These are phyloP conservation scores for Trichomonas tenax DNA, from an alignment of 208 protist genomes.

Conservation along the genomic window DNA sequence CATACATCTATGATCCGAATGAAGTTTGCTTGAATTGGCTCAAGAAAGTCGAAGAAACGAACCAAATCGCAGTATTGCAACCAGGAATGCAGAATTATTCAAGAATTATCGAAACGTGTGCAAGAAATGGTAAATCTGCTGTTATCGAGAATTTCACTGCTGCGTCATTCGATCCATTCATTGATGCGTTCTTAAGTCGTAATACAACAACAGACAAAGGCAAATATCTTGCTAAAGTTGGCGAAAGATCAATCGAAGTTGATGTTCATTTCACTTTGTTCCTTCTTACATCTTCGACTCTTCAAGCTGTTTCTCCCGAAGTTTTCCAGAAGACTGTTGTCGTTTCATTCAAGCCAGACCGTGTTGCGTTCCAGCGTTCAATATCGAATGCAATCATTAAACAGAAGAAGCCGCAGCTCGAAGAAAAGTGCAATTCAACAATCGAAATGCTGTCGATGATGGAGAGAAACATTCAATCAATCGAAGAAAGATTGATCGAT, in stretches of 20 bases:
- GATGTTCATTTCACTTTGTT: background rate
- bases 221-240: background rate
- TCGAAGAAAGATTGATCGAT: background rate
- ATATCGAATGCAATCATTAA: background rate
- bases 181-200: background rate
- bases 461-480: background rate
- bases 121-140: background rate
- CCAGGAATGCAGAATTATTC: background rate
- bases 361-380: background rate
- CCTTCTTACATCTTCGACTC: background rate
- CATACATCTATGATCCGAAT: background rate
- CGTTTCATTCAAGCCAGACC: background rate
- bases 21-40: background rate
- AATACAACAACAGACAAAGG: background rate
- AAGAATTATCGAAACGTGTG: background rate
- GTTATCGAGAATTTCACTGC: background rate
- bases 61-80: background rate
- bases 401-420: background rate
- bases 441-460: background rate
- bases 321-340: background rate
- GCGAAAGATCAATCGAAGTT: background rate
- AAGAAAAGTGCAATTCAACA: background rate
- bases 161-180: background rate
- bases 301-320: background rate
- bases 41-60: background rate